Base-by-base conservation (phyloP, 2,329 filamentous ascomycete species). In the Stagonosporopsis tanaceti region DNA sequence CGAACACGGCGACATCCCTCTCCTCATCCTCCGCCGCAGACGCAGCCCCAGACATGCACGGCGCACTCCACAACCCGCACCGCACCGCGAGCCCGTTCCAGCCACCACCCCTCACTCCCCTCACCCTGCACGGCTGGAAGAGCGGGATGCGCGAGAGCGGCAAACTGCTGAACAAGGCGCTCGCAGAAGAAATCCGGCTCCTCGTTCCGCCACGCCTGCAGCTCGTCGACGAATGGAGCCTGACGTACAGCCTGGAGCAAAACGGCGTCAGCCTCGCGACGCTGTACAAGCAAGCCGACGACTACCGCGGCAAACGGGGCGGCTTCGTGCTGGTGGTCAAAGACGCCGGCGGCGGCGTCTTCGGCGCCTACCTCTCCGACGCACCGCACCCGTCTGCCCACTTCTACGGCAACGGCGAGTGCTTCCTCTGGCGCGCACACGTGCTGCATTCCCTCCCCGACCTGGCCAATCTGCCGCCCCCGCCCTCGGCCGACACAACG, bases 321-420 rank as follows among this genome's bases (percentile, higher is more conserved):
- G 94, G 93, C 6, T 99, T 96, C 75, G 91, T 98, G 47, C 83
- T 99, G 5, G 92, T 97, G 0, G 87, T 98, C 20, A 85, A 86
- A 68, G 95, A 99, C 75, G 85, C 85, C 8, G 84, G 85, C 54
- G 90, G 90, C 54, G 89, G 89, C 52, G 89, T 92, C 39, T 99
- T 99, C 74, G 95, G 95, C 71, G 93, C 93, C 50, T 98, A 98
- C 76, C 86, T 98, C 51, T 96, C 92, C 50, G 94, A 99, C 74
- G 84, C 90, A 47, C 93, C 94, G 11, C 91, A 90, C 66, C 91
- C 92, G 0, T 82, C 87, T 1, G 79, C 92, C 2, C 90, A 93
- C 62, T 99, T 97, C 81, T 99, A 91, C 76, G 95, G 95, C 69
- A 97, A 92, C 12, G 95, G 95, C 69, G 95, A 99, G 77, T 98